A percentile compares a stretch with the other conserved stretches of the same genome.
phyloP scores from a whole-genome alignment of 352 stramenopile species.

The Globisporangium iwayamae region DNA sequence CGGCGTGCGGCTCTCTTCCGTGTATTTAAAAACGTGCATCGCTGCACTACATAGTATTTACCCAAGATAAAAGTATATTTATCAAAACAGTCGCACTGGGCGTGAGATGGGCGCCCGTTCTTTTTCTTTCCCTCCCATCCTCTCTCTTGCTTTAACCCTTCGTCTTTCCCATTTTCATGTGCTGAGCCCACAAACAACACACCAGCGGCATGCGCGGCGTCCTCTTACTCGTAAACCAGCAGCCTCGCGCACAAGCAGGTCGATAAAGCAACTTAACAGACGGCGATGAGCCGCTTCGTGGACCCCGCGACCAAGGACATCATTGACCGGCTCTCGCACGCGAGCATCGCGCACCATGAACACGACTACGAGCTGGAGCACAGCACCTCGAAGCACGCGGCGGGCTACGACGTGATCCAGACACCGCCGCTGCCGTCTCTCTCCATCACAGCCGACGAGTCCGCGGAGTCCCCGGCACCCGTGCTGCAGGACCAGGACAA shows the following conservation, averaged over 20 bases:
- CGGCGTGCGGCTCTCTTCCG: too few species aligned
- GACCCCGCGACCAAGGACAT: conserved; percentile 30
- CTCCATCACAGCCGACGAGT: neutral
- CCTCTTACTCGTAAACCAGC: neutral
- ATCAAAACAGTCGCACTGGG: too few species aligned
- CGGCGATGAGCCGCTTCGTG: conserved; percentile 25
- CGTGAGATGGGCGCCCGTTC: too few species aligned
- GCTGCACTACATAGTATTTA: too few species aligned
- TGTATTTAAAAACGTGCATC: too few species aligned
- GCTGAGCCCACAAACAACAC: too few species aligned
- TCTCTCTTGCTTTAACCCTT: too few species aligned
- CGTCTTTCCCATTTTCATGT: too few species aligned
- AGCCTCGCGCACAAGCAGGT: neutral
- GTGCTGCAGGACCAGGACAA: conserved; percentile 12
- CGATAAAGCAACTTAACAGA: neutral
- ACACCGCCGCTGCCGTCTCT: conserved; percentile 1
- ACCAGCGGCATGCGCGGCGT: too few species aligned
- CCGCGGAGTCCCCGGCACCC: neutral
- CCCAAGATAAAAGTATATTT: too few species aligned
- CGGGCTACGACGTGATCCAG: conserved; percentile 8
- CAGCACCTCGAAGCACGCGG: neutral
- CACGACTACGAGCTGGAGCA: conserved; percentile 4
- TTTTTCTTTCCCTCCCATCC: too few species aligned
- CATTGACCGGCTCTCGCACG: conserved; percentile 31
- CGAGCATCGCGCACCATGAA: conserved; percentile 16